Conservation (phyloP, 805 yeast genomes). For the Starmerella gropengiesseri region DNA sequence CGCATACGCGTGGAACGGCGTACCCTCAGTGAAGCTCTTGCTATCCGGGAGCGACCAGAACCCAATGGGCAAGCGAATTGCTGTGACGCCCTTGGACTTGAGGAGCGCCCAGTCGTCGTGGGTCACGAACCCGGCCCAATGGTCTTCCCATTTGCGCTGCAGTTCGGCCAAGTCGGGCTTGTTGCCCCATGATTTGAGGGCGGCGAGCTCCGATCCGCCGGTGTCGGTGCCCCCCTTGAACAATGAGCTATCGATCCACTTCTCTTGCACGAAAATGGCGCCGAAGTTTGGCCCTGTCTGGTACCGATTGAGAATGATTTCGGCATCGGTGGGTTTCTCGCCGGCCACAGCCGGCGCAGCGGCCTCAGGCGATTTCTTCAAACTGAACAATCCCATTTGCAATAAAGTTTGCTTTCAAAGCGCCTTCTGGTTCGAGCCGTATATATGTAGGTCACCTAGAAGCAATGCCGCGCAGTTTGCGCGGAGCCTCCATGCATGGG, state of each 20-base stretch:
- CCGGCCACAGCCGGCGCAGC: conserved; percentile 28
- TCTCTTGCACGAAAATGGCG: conserved; percentile 65
- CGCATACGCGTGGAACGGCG: conserved; percentile 49
- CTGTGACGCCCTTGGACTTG: conserved; percentile 53
- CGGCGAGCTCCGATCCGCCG: conserved; percentile 59
- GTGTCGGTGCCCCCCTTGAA: conserved; percentile 43
- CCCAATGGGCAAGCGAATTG: conserved; percentile 80
- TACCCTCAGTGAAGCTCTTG: conserved; percentile 37
- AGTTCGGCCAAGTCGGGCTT: conserved; percentile 45
- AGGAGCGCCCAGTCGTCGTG: conserved; percentile 79
- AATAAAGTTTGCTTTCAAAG: too few species aligned
- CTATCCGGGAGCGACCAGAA: conserved; percentile 72
- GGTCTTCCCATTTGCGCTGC: conserved; percentile 40
- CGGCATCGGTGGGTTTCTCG: conserved; percentile 28
- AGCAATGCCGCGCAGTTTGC: conserved; percentile 1
- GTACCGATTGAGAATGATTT: conserved; percentile 29
- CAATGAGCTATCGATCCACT: conserved; percentile 58
- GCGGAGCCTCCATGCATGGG: conserved; percentile 7
- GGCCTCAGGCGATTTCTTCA: too few species aligned
- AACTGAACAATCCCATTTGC: too few species aligned
- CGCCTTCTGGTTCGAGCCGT: not conserved
- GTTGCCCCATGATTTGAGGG: conserved; percentile 41
- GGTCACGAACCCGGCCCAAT: conserved; percentile 52
- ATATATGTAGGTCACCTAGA: not conserved
- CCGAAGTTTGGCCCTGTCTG: conserved; percentile 86